Base-by-base conservation (phyloP, 768 basidiomycete species). In the Hericium rajendrae region DNA sequence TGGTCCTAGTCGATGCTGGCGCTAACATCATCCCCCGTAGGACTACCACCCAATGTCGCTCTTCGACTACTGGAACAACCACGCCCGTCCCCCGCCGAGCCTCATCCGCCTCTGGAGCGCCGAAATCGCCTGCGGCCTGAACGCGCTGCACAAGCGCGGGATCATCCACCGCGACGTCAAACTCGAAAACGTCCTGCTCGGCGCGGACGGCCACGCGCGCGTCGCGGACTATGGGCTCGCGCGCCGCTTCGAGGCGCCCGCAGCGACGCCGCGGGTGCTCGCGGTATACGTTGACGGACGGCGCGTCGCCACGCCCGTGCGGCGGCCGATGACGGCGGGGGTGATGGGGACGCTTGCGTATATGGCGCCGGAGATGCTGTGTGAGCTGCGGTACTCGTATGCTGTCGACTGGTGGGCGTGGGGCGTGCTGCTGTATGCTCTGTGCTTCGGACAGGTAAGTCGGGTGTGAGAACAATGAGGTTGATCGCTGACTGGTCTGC, bases 151-250 rank as follows among this genome's bases (percentile, higher is more conserved):
- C 68, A 79, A 83, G 51, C 86, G 86, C 68, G 91, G 91, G 51
- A 91, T 97, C 64, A 90, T 98, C 2, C 97, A 99, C 69, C 83
- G 97, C n/a, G 97, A 99, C 70, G 77, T 99, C 65, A 99, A 97
- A 73, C 76, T 98, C 57, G 94, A 97, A 74, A 97, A 97, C 65
- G 88, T 95, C 1, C 72, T 97, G 37, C 70, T 97, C 55, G 92
- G 95, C 69, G 90, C 93, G 66, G 80, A 84, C 38, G 90, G 93
- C 68, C 82, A 88, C 54, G 83, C 97, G 64, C 94, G 94, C 70
- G 78, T 97, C 9, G 91, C 92, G 2, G 94, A 97, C 70, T 89
- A 97, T 68, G 94, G 94, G 24, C 60, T 68, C 28, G 58, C 63
- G 2, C 22, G 41, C 15, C 53, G 57, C 16, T 54, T 66, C 41